Evolutionary conservation across 1,139 yeast genomes (phyloP), one percentile per base, ranked within the genome.

Genomic region (Geotrichum restrictum): DNA sequence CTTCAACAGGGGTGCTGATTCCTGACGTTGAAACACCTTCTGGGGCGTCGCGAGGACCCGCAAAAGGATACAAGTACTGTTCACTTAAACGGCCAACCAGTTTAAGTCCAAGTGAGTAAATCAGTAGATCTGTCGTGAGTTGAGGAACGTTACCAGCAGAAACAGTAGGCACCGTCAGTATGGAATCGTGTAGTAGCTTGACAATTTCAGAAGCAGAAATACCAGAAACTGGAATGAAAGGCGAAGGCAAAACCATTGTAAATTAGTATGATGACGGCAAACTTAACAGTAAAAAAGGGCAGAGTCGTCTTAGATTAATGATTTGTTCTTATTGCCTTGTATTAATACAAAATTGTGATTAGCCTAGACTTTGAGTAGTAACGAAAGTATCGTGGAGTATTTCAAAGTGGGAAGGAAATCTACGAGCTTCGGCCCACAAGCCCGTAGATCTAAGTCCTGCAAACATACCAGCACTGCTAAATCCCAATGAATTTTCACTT

Each of bases 81-180:
- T 81, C 82, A 62, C 85, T 84, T 33, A 89, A 68, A 19, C 77
- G 66, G 3, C 79, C 81, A 4, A 83, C 72, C 46, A 76, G 77
- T 50, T 69, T 58, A 54, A 85, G 78, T 1, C 73, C 74, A 34
- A 77, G 71, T 1, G 85, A 82, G 62, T 85, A 86, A 16, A 89
- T 72, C 39, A 93, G 70, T 38, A 91, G 73, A 67, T 91, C 98
- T 4, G 80, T 70, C 0, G 94, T 72, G 51, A 91, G 72, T 67
- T 93, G 98, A 0, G 98, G 95, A 2, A 89, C 85, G 64, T 91
- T 93, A 4, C 95, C 98, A 16, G 88, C 78, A 2, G 96, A 82
- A 0, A 93, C 86, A 0, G 91, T 71, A 0, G 98, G 98, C 1
- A 93, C 55, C 1, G 91, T 65, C 18, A 88, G 60, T 51, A 67